Conservation (phyloP, 805 yeast species). For the Suhomyces faveliae region DNA sequence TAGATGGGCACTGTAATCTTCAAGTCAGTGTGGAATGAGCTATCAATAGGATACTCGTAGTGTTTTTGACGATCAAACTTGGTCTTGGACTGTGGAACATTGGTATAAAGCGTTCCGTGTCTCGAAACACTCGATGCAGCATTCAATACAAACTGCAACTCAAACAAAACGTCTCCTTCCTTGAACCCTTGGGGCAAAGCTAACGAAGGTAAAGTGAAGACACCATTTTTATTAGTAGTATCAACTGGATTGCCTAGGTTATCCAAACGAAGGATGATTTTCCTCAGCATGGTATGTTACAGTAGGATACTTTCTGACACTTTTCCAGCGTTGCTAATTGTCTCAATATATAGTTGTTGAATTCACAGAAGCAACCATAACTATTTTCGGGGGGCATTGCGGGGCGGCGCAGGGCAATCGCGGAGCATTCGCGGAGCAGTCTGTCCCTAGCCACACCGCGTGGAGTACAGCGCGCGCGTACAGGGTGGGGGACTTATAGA, state of each 20-base stretch:
- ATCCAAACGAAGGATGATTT: conserved; percentile 47
- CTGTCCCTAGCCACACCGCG: neutral
- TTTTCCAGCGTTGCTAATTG: neutral
- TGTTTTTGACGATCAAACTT: conserved; percentile 58
- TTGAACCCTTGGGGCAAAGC: conserved; percentile 33
- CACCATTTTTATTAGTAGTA: conserved; percentile 43
- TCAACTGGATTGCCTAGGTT: conserved; percentile 48
- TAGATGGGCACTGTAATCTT: conserved; percentile 59
- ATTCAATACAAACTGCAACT: conserved; percentile 60
- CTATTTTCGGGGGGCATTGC: neutral
- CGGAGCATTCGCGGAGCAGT: neutral
- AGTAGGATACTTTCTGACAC: too few relatives aligned
- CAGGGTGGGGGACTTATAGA: neutral
- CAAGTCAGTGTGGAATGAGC: conserved; percentile 65
- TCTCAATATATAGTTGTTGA: neutral
- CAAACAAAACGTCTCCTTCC: conserved; percentile 43
- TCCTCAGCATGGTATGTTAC: conserved; percentile 16
- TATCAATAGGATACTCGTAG: conserved; percentile 47
- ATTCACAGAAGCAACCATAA: neutral
- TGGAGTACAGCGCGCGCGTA: neutral
- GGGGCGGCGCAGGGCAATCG: neutral
- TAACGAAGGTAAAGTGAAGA: conserved; percentile 49
- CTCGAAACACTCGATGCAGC: conserved; percentile 75
- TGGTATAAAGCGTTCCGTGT: conserved; percentile 71
- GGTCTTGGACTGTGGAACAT: conserved; percentile 53